A percentile compares a stretch with the other conserved stretches of the same genome.
phyloP scores from a whole-genome alignment of 352 stramenopile genomes.

The Globisporangium ultimum region DNA sequence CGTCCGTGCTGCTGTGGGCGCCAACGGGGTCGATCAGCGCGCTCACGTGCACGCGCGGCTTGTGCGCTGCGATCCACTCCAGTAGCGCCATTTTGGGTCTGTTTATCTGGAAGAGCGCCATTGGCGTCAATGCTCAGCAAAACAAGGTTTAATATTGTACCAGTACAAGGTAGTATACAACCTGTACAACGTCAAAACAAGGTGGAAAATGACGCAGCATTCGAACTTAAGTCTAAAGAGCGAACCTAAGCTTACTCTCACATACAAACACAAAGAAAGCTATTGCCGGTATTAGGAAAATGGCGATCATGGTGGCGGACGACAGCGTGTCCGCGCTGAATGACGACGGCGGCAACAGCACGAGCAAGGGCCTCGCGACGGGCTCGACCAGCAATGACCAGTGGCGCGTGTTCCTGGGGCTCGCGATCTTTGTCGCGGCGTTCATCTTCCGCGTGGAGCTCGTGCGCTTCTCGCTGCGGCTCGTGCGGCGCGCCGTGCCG shows the following conservation, averaged over 20 bases:
- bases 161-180: no score
- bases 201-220: no score
- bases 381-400: conserved; percentile 43
- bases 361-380: neutral
- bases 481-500: conserved; percentile 57
- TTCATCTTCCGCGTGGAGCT: conserved; percentile 77
- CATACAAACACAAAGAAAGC: no score
- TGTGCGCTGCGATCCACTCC: conserved; percentile 36
- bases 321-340: no score
- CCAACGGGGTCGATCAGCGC: conserved; percentile 41
- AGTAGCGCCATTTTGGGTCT: conserved; percentile 10
- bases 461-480: conserved; percentile 68
- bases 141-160: no score
- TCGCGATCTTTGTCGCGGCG: conserved; percentile 59
- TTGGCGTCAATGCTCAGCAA: no score
- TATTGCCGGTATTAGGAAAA: no score
- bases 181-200: no score
- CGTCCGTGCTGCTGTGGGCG: conserved; percentile 4
- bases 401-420: conserved; percentile 73
- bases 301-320: no score
- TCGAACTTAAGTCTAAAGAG: no score
- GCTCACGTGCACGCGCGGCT: conserved; percentile 28
- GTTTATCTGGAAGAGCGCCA: no score
- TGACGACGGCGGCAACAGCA: neutral
- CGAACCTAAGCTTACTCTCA: no score